Evolutionary conservation across 225 moss, liverwort and hornwort species (phyloP).

Genomic region (Sphagnum contortum): DNA sequence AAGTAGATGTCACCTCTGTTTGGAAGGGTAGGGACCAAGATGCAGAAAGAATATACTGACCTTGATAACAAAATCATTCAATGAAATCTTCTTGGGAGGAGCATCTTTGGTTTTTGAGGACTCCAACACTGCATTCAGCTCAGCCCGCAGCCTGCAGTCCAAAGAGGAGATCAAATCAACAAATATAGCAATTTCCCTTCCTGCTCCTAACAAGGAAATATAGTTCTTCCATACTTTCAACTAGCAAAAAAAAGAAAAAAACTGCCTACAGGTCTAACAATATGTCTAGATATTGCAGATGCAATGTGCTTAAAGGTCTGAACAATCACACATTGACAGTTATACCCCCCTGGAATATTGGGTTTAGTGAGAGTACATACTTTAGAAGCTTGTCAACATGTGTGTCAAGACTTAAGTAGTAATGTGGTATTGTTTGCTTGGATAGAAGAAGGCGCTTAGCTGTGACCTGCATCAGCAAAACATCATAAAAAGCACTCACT

Average conservation of each 20-base stretch:
- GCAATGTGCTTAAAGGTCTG: too few relatives aligned
- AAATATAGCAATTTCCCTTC: too few relatives aligned
- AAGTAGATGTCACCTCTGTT: too few relatives aligned
- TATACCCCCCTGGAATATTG: too few relatives aligned
- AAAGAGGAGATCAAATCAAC: too few relatives aligned
- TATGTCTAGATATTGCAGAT: too few relatives aligned
- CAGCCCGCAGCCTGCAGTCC: constrained; percentile 36
- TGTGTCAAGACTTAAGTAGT: constrained; percentile 83
- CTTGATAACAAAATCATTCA: constrained; percentile 95
- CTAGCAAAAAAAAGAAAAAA: too few relatives aligned
- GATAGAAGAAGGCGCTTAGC: constrained; percentile 78
- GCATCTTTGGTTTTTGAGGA: constrained; percentile 49
- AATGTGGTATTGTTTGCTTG: constrained; percentile 93
- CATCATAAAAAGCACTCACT: not conserved
- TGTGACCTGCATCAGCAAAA: constrained; percentile 31
- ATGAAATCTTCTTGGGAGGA: constrained; percentile 56
- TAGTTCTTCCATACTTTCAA: too few relatives aligned
- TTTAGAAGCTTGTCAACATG: constrained; percentile 76
- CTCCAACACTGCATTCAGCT: constrained; percentile 69
- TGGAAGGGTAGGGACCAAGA: too few relatives aligned
- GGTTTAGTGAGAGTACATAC: constrained; percentile 24
- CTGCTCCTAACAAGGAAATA: too few relatives aligned
- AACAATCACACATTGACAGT: too few relatives aligned
- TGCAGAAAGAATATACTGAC: constrained; percentile 8
- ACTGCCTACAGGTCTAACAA: too few relatives aligned